phyloP scores from a whole-genome alignment of 805 yeast genomes.

The Schizosaccharomyces japonicus region DNA sequence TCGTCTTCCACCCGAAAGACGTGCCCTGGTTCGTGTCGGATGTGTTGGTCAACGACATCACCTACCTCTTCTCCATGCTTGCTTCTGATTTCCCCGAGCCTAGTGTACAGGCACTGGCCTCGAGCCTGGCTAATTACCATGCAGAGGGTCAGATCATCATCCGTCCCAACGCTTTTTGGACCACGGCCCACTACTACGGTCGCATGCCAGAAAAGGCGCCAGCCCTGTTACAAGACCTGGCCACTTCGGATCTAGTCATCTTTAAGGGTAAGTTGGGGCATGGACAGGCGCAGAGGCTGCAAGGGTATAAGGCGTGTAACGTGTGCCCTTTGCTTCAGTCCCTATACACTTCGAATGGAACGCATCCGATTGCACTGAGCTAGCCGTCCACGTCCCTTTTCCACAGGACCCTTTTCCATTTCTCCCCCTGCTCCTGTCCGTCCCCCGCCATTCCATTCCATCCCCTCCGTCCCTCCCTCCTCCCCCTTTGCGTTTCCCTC shows the following conservation, averaged over 20 bases:
- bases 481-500: background rate
- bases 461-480: too few relatives aligned
- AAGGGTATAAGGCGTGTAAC: too few relatives aligned
- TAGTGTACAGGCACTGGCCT: slow-evolving; percentile 24
- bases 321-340: too few relatives aligned
- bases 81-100: slow-evolving; percentile 24
- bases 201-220: slow-evolving; percentile 32
- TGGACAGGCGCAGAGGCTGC: too few relatives aligned
- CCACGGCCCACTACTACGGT: slow-evolving; percentile 52
- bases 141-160: slow-evolving; percentile 26
- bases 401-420: too few relatives aligned
- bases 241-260: slow-evolving; percentile 26
- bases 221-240: slow-evolving; percentile 35
- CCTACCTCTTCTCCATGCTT: slow-evolving; percentile 11
- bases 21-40: slow-evolving; percentile 94
- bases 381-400: too few relatives aligned
- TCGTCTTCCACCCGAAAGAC: slow-evolving; percentile 50
- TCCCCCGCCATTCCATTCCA: too few relatives aligned
- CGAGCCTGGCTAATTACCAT: slow-evolving; percentile 23
- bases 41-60: slow-evolving; percentile 63
- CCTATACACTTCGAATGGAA: too few relatives aligned
- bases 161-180: slow-evolving; percentile 63
- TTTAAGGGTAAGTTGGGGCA: background rate
- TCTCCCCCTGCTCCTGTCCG: too few relatives aligned
- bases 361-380: too few relatives aligned